Evolutionary conservation across 345 rosid genomes (phyloP), one percentile per base, ranked within the genome.

Genomic region (Lepidium sativum): DNA sequence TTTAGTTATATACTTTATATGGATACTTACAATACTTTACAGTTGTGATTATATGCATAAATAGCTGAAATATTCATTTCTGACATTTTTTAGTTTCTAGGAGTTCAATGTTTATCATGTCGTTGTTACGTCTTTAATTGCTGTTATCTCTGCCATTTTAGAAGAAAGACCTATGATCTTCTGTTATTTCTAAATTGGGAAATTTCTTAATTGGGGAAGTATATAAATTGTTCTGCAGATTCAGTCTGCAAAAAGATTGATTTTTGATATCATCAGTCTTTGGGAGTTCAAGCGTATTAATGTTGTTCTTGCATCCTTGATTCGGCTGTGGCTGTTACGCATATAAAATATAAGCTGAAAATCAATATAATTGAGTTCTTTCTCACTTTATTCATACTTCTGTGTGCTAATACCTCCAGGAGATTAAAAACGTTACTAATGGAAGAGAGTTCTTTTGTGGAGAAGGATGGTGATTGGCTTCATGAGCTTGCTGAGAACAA

Each of bases 401-500:
- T 58, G 31, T 31, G 41, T 72, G 52, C 11, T 66, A 17, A 60
- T 44, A 47, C 67, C 32, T 33, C 31, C 86, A 95, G 99, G 86
- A 85, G 80, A 42, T 63, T 95, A 65, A 84, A 64, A 67, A 85
- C 89, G 14, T 80, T 95, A 63, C 79, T 83, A 68, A 69, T 95
- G 83, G 99, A 95, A 71, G 99, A 91, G 78, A 88, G 95, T 68
- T 29, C 76, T 39, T 81, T 88, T 59, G 0, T 4, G 31, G 92
- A 88, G 78, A 84, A 49, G 6, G 97, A 91, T 65, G 96, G 96
- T 39, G 57, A 69, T 0, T 95, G 99, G 99, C 89, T 94, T 54
- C 92, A 88, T 45, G 92, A 88, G 79, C 86, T 95, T 69, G 96
- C 99, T 5, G 0, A 54, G 37, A 75, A 84, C 75, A 95, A 88